These are phyloP conservation scores for Talaromyces proteolyticus DNA, from an alignment of 495 filamentous ascomycete species.

Conservation along the genomic window DNA sequence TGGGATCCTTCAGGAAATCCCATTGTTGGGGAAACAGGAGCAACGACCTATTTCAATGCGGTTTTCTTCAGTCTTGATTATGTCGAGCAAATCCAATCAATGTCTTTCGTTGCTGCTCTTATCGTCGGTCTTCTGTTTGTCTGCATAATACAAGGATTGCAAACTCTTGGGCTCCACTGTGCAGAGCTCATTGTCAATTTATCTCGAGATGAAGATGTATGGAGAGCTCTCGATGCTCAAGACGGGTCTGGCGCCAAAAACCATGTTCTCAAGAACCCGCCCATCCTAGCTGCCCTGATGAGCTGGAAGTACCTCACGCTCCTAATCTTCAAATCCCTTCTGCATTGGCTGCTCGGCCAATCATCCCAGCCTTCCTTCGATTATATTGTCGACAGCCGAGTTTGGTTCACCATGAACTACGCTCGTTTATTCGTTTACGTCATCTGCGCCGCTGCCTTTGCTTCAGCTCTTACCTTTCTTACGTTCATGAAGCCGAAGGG, in stretches of 20 bases:
- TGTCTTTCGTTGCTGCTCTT: background rate
- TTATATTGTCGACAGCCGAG: conserved; percentile 21
- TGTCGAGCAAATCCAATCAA: background rate
- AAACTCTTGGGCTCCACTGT: conserved; percentile 36
- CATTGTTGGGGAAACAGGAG: too few relatives aligned
- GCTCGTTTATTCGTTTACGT: conserved; percentile 30
- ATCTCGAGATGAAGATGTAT: conserved; percentile 36
- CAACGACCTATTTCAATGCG: too few relatives aligned
- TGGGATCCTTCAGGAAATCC: too few relatives aligned
- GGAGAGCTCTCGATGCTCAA: conserved; percentile 12
- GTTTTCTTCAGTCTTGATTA: too few relatives aligned
- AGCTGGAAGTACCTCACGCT: conserved; percentile 38
- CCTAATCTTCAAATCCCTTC: conserved; percentile 31
- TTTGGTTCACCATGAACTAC: conserved; percentile 29
- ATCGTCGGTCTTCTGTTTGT: background rate
- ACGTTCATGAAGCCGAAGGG: conserved; percentile 27
- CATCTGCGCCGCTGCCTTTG: conserved; percentile 20
- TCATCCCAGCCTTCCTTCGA: conserved; percentile 7
- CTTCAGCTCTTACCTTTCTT: conserved; percentile 30
- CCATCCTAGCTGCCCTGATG: conserved; percentile 26
- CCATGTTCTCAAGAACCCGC: conserved; percentile 23
- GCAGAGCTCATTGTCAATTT: conserved; percentile 39
- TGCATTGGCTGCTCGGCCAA: conserved; percentile 44
- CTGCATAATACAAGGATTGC: background rate
- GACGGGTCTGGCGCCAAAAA: conserved; percentile 20